Evolutionary conservation across 805 yeast genomes (phyloP).

Genomic region (Zygosaccharomyces bailii): DNA sequence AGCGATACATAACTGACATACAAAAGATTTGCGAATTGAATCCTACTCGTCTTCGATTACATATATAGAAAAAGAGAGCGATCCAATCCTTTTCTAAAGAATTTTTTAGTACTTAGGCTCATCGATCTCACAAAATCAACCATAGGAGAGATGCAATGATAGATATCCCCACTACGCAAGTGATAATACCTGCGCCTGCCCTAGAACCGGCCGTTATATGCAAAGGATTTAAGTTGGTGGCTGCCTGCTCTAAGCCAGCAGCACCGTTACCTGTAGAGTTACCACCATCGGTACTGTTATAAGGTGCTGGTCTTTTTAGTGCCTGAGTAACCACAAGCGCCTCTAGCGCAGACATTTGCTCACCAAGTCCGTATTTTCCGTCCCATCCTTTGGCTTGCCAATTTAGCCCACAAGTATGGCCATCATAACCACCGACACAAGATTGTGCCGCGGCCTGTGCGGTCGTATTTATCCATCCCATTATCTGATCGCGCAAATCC

Average conservation of each 20-base stretch:
- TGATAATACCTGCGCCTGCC: slow-evolving; percentile 70
- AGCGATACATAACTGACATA: neutral
- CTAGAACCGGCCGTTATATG: slow-evolving; percentile 45
- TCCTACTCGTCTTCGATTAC: neutral
- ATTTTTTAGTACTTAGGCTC: neutral
- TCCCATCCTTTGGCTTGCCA: slow-evolving; percentile 76
- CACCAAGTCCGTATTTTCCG: slow-evolving; percentile 77
- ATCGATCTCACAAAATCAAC: slow-evolving; percentile 36
- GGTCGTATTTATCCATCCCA: slow-evolving; percentile 41
- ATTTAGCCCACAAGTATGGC: slow-evolving; percentile 81
- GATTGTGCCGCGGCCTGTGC: slow-evolving; percentile 74
- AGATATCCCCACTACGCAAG: slow-evolving; percentile 50
- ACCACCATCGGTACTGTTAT: slow-evolving; percentile 63
- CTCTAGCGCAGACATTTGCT: slow-evolving; percentile 85
- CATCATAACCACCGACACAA: slow-evolving; percentile 85
- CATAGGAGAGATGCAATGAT: slow-evolving; percentile 44
- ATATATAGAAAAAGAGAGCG: neutral
- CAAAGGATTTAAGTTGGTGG: slow-evolving; percentile 41
- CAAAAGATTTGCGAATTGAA: neutral
- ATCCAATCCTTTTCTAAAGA: neutral
- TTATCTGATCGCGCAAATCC: slow-evolving; percentile 35
- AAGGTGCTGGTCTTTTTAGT: slow-evolving; percentile 50
- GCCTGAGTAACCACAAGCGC: slow-evolving; percentile 43
- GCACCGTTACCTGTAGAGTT: slow-evolving; percentile 62
- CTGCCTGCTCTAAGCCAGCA: slow-evolving; percentile 55